A percentile compares a stretch with the other conserved stretches of the same genome.
Conservation (phyloP, 1,284 basidiomycete species). For the Wallemia ichthyophaga region DNA sequence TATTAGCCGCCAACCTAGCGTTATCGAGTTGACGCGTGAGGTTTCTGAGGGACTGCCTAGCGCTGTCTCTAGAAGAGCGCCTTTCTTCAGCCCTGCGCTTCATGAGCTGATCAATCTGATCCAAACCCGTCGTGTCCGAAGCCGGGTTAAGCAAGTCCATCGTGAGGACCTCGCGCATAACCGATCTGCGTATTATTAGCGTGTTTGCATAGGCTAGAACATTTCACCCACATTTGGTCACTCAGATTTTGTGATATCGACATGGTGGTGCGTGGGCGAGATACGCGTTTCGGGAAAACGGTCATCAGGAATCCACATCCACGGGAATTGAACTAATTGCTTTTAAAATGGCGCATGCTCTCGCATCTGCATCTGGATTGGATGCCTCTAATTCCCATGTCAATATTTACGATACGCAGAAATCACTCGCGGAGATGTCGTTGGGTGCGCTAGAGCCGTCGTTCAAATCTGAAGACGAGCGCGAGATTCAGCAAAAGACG, state of each 20-base stretch:
- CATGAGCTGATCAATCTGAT: background rate
- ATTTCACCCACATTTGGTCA: background rate
- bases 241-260: background rate
- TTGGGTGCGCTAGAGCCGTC: background rate
- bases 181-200: background rate
- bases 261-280: no score
- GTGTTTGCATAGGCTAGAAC: no score
- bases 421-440: background rate
- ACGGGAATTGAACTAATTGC: no score
- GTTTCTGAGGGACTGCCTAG: conserved; percentile 13
- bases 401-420: background rate
- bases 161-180: background rate
- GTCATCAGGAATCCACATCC: no score
- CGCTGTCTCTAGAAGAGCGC: background rate
- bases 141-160: background rate
- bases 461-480: background rate
- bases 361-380: background rate
- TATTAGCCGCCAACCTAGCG: conserved; percentile 33
- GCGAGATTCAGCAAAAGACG: background rate
- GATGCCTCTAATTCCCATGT: background rate
- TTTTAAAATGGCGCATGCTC: background rate
- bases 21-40: conserved; percentile 33
- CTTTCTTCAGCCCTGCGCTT: background rate
- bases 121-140: background rate
- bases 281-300: no score